These are phyloP conservation scores for Arthrobotrys pseudoclavata DNA, from an alignment of 2,329 filamentous ascomycete genomes.

Conservation along the genomic window DNA sequence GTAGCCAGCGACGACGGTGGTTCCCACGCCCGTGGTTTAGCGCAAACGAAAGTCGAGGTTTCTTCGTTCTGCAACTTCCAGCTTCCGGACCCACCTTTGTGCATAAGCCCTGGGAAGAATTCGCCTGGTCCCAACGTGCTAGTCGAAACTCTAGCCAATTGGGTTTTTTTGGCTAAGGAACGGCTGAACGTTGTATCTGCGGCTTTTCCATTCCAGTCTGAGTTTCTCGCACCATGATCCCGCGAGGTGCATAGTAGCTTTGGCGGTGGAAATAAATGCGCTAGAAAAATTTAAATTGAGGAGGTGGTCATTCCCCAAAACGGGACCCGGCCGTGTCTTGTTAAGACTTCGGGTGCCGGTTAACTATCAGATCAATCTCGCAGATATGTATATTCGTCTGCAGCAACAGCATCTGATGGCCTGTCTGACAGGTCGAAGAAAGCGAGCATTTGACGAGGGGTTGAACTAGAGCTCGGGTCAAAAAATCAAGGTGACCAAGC, in stretches of 20 bases:
- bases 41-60: conserved; percentile 49
- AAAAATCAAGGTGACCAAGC: conserved; percentile 19
- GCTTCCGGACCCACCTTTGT: conserved; percentile 48
- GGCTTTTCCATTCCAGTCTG: conserved; percentile 16
- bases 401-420: background rate
- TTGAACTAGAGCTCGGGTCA: background rate
- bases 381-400: conserved; percentile 9
- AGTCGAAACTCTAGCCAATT: conserved; percentile 28
- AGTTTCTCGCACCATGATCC: conserved; percentile 14
- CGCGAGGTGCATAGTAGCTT: conserved; percentile 30
- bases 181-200: conserved; percentile 40
- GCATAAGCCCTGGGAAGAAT: conserved; percentile 49
- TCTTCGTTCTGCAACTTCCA: conserved; percentile 40
- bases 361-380: conserved; percentile 20
- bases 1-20: conserved; percentile 21
- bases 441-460: background rate
- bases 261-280: conserved; percentile 14
- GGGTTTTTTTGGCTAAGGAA: conserved; percentile 54
- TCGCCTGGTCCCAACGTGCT: conserved; percentile 43
- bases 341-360: background rate
- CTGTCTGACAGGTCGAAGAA: background rate
- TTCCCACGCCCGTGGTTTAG: conserved; percentile 38
- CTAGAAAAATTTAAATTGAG: background rate
- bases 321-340: background rate
- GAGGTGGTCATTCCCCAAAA: background rate